A percentile compares a stretch with the other conserved stretches of the same genome.
phyloP scores from a whole-genome alignment of 2,329 filamentous ascomycete species.

The Microsporum audouinii region DNA sequence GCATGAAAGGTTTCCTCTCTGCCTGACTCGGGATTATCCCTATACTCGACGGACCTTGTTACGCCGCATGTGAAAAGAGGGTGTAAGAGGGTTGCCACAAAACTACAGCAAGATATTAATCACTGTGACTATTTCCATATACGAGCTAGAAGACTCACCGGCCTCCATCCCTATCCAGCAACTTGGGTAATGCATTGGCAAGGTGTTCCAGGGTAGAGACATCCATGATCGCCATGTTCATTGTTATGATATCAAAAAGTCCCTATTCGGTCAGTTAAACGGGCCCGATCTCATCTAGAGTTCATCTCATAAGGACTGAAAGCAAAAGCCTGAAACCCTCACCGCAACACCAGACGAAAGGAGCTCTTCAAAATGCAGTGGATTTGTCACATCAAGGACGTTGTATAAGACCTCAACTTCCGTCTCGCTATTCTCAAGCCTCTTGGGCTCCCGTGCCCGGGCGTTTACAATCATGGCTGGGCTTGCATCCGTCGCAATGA shows the following conservation, averaged over 20 bases:
- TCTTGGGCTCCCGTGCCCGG: conserved; percentile 15
- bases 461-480: conserved; percentile 33
- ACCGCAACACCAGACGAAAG: conserved; percentile 12
- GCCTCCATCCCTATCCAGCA: conserved; percentile 31
- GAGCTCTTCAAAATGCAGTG: conserved; percentile 23
- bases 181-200: conserved; percentile 30
- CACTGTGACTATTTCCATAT: neutral
- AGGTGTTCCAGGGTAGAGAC: conserved; percentile 35
- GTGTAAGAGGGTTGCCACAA: conserved; percentile 40
- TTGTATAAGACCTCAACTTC: conserved; percentile 22
- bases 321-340: neutral
- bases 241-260: conserved; percentile 35
- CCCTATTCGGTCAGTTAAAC: conserved; percentile 13
- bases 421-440: conserved; percentile 2
- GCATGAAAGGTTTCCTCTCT: conserved; percentile 26
- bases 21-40: conserved; percentile 27
- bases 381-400: conserved; percentile 32
- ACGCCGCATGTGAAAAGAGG: conserved; percentile 41
- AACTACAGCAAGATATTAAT: conserved; percentile 21
- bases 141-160: conserved; percentile 26
- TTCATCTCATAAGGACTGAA: neutral
- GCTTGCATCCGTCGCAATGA: conserved; percentile 39
- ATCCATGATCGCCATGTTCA: conserved; percentile 44
- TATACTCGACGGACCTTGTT: conserved; percentile 31
- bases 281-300: neutral